A percentile compares a stretch with the other conserved stretches of the same genome.
Conservation (phyloP, 2,329 filamentous ascomycete genomes). For the Teratosphaeria zuluensis region DNA sequence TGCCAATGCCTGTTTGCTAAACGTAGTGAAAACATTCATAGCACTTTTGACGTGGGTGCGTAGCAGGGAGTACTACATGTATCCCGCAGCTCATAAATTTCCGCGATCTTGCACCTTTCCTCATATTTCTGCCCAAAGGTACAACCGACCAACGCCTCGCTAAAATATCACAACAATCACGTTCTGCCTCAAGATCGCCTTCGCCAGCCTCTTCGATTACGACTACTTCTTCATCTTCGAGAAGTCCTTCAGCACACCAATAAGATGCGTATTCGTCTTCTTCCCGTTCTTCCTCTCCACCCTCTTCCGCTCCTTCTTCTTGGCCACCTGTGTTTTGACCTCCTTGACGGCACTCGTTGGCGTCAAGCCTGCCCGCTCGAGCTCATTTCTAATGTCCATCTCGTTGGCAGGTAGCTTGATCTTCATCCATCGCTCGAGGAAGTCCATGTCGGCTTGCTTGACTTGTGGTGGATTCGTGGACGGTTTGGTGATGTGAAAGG, state of each 20-base stretch:
- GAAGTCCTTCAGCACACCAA: slow-evolving; percentile 68
- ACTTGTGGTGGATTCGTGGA: slow-evolving; percentile 26
- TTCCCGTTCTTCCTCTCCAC: slow-evolving; percentile 66
- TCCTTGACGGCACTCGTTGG: slow-evolving; percentile 74
- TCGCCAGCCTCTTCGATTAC: not conserved
- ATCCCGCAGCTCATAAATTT: too few relatives aligned
- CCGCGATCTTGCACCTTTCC: too few relatives aligned
- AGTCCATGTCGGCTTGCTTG: slow-evolving; percentile 61
- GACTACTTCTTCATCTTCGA: slow-evolving; percentile 4
- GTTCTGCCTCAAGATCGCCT: too few relatives aligned
- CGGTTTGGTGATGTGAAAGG: slow-evolving; percentile 29
- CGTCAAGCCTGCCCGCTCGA: slow-evolving; percentile 69
- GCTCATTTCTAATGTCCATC: slow-evolving; percentile 66
- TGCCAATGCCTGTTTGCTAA: too few relatives aligned
- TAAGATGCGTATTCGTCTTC: slow-evolving; percentile 83
- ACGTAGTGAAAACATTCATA: too few relatives aligned
- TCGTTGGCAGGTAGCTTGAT: slow-evolving; percentile 61
- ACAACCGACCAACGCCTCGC: not conserved
- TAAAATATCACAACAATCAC: not conserved
- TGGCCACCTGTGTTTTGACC: slow-evolving; percentile 29
- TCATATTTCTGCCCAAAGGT: not conserved
- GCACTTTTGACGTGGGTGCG: too few relatives aligned
- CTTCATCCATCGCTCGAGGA: slow-evolving; percentile 72
- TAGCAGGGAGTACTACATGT: too few relatives aligned
- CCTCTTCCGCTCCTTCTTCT: slow-evolving; percentile 63